Evolutionary conservation across 179 eudicot species (phyloP), one percentile per base, ranked within the genome.

Genomic region (Beta lomatogona): DNA sequence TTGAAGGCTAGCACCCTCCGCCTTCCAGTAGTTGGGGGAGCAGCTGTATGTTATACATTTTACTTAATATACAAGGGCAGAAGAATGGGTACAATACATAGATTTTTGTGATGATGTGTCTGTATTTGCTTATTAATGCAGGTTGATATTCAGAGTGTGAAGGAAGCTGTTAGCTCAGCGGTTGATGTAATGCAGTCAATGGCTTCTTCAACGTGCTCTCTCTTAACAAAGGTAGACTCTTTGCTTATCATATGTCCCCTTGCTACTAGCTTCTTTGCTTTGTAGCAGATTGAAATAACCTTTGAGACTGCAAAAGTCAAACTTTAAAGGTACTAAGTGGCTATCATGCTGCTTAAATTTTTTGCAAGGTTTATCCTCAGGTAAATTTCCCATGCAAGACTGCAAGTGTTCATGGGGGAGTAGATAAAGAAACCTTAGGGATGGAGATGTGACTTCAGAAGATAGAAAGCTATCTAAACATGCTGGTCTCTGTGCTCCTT

Each of bases 1-100:
- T 87, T 97, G 82, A 94, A 88, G 87, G 98, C 97, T 82, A 97
- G 98, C 92, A 97, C 99, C 77, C 97, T 97, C 75, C 97, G 99
- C 66, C 98, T 97, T 84, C 99, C 99, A 61, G 94, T 94, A 65
- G 93, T 87, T 81, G 99, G 97, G 79, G 92, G 93, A 88, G 99
- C 93, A 86, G 85, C 84, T 74, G 99, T 97, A 92, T 52, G 99
- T 79, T 46, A 68, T 61, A 52, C 74, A 55, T 53, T 19, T 59
- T 21, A 60, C 19, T 46, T 46, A 36, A 21, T 71, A 55, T 82
- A 28, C 44, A 45, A 82, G 54, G 79, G 25, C 75, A 52, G 12
- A 36, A 68, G 65, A 60, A 55, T 57, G 71, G 44, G 52, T 48
- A 48, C 53, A 48, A 14, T 50, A 28, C 22, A 15, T 59, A 55